Evolutionary conservation across 2,329 filamentous ascomycete genomes (phyloP), one percentile per base, ranked within the genome.

Genomic region (Aspergillus luchuensis): DNA sequence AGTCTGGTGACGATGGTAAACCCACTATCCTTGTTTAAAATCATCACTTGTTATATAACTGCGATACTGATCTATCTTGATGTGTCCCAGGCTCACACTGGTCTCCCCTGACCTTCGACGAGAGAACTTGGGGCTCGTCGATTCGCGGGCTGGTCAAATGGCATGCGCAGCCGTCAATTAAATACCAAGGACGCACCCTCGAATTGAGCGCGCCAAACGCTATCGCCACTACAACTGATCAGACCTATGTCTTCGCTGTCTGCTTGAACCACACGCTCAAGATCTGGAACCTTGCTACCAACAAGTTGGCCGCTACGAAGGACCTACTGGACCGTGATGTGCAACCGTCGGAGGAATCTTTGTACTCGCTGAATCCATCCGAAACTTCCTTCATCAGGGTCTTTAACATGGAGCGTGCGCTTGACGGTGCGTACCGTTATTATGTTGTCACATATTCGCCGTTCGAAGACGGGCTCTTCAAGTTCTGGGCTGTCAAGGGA

Each of bases 201-300:
- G 80, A 82, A 60, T 63, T 73, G n/a, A 78, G 74, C 59, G 75
- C 76, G 11, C 74, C 78, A 39, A 78, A 79, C 66, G 74, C 79
- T 30, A 79, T 82, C 64, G 72, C 73, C 23, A 76, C 76, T 30
- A 81, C 79, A 5, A 78, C 79, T 8, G 79, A 81, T 58, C 76
- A 80, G 57, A 78, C 76, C 2, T 79, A 81, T 58, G 74, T 88
- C 8, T 91, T 97, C 69, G 93, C 93, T 0, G 87, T 97, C 52
- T 95, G 91, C 64, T 81, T 99, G 61, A 93, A 99, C 68, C 93
- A 99, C 73, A 89, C 88, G 10, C 80, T 99, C 72, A 89, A 92
- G 70, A 88, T 95, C 41, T 98, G 95, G 94, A 95, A 96, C 71
- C 82, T 94, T 33, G 81, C 86, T n/a, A 91, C 86, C 41, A 93